A percentile compares a stretch with the other conserved stretches of the same genome.
phyloP scores from a whole-genome alignment of 495 filamentous ascomycete species.

The Polyplosphaeria fusca region DNA sequence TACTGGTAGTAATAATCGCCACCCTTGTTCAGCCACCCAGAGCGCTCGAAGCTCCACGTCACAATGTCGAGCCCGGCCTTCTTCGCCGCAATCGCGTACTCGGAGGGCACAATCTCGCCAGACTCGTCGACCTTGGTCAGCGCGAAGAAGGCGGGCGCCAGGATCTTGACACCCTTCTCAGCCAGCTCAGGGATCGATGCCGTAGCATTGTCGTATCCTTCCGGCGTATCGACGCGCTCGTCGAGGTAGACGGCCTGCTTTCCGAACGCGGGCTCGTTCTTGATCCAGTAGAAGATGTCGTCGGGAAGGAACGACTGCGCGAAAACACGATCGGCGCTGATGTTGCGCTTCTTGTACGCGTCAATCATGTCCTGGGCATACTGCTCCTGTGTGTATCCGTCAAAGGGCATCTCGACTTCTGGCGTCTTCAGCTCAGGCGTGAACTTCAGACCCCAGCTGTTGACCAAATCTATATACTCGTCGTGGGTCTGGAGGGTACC shows the following conservation, averaged over 20 bases:
- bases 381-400: slow-evolving; percentile 57
- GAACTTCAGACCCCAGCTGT: slow-evolving; percentile 53
- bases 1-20: slow-evolving; percentile 55
- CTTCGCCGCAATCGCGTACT: slow-evolving; percentile 47
- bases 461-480: slow-evolving; percentile 53
- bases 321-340: slow-evolving; percentile 56
- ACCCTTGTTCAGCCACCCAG: slow-evolving; percentile 51
- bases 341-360: slow-evolving; percentile 51
- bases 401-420: slow-evolving; percentile 58
- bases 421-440: slow-evolving; percentile 62
- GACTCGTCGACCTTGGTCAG: slow-evolving; percentile 34
- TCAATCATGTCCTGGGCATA: slow-evolving; percentile 60
- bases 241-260: slow-evolving; percentile 59
- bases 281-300: slow-evolving; percentile 61
- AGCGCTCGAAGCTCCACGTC: slow-evolving; percentile 62
- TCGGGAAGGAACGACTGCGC: slow-evolving; percentile 58
- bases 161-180: slow-evolving; percentile 39
- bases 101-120: slow-evolving; percentile 42
- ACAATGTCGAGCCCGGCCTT: slow-evolving; percentile 55
- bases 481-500: slow-evolving; percentile 52
- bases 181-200: slow-evolving; percentile 48
- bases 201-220: slow-evolving; percentile 47
- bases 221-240: slow-evolving; percentile 49
- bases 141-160: slow-evolving; percentile 37
- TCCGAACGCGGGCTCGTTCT: slow-evolving; percentile 54